Percentiles rank a stretch among this genome's conserved stretches.
phyloP scores from a whole-genome alignment of 768 basidiomycete genomes.

The Termitomyces sp. region DNA sequence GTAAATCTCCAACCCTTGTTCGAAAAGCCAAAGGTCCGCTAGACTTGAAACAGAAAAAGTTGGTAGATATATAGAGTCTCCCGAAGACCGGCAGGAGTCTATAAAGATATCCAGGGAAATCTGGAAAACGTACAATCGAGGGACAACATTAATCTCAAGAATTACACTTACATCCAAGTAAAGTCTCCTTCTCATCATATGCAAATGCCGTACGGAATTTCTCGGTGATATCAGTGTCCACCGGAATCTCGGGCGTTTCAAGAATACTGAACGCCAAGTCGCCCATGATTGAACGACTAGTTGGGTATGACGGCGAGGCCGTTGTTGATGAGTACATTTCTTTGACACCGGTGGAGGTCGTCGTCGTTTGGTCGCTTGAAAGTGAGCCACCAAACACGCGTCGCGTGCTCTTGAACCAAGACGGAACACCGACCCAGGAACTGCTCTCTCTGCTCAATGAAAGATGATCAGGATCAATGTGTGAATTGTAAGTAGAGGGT shows the following conservation, averaged over 20 bases:
- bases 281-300: conserved; percentile 33
- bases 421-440: conserved; percentile 66
- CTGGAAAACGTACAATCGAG: conserved; percentile 32
- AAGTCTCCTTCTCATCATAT: conserved; percentile 78
- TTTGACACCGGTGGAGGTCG: conserved; percentile 35
- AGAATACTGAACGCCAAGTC: conserved; percentile 80
- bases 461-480: conserved; percentile 40
- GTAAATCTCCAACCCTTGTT: conserved; percentile 61
- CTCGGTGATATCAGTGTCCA: conserved; percentile 59
- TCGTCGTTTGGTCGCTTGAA: conserved; percentile 20
- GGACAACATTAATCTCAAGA: background rate
- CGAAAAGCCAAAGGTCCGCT: conserved; percentile 71
- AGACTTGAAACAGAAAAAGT: conserved; percentile 93
- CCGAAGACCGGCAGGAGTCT: conserved; percentile 87
- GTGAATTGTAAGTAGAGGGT: conserved; percentile 53
- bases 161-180: conserved; percentile 76
- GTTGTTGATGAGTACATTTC: conserved; percentile 53
- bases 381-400: conserved; percentile 30
- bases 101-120: conserved; percentile 87
- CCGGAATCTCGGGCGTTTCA: conserved; percentile 58
- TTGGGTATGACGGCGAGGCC: conserved; percentile 20
- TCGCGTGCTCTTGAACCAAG: conserved; percentile 56
- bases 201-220: conserved; percentile 84
- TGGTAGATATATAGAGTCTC: conserved; percentile 84
- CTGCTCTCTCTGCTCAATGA: conserved; percentile 44